Percentiles rank a stretch among this genome's conserved stretches.
Conservation (phyloP, 2,329 filamentous ascomycete genomes). For the Leptosphaerulina australis region DNA sequence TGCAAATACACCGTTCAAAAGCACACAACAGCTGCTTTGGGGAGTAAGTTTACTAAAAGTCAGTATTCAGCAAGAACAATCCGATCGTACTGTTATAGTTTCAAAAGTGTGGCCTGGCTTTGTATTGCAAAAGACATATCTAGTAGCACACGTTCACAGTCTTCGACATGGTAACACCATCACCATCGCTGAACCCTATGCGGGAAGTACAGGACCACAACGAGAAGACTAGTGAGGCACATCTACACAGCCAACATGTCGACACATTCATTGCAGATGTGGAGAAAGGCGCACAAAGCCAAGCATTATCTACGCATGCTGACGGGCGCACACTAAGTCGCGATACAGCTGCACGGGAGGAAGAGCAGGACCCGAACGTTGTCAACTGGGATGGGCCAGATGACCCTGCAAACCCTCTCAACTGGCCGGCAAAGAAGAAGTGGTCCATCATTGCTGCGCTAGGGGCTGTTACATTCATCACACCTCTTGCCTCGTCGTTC, state of each 20-base stretch:
- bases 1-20: background rate
- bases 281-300: slow-evolving; percentile 36
- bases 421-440: slow-evolving; percentile 47
- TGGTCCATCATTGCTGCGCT: slow-evolving; percentile 46
- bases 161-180: slow-evolving; percentile 32
- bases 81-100: no score
- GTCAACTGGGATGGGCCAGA: slow-evolving; percentile 46
- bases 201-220: slow-evolving; percentile 29
- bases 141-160: background rate
- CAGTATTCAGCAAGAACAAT: background rate
- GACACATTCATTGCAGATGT: slow-evolving; percentile 33
- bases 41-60: background rate
- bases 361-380: slow-evolving; percentile 35
- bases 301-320: slow-evolving; percentile 32
- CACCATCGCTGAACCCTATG: slow-evolving; percentile 23
- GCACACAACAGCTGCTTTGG: background rate
- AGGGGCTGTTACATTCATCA: slow-evolving; percentile 47
- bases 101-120: background rate
- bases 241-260: slow-evolving; percentile 37
- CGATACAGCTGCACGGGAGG: slow-evolving; percentile 13
- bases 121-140: background rate
- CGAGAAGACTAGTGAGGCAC: slow-evolving; percentile 31
- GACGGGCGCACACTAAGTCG: slow-evolving; percentile 33
- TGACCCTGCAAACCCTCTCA: slow-evolving; percentile 49
- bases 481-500: slow-evolving; percentile 48